phyloP scores from a whole-genome alignment of 2,329 filamentous ascomycete genomes.

The Colletotrichum horii region DNA sequence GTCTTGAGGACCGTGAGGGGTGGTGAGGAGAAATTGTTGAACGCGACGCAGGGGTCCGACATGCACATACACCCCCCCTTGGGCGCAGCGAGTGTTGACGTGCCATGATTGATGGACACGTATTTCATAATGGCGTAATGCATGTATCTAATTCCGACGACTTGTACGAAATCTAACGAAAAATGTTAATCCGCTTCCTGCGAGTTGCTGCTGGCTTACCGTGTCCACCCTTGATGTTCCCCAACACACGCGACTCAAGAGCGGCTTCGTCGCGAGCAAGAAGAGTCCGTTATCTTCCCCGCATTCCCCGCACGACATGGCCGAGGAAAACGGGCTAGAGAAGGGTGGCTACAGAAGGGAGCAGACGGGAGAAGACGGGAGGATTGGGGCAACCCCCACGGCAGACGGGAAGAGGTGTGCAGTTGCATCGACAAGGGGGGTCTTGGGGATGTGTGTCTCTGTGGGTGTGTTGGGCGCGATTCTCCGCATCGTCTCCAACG shows the following conservation, averaged over 20 bases:
- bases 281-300: constrained; percentile 4
- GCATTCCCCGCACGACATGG: neutral
- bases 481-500: constrained; percentile 2
- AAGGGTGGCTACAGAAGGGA: neutral
- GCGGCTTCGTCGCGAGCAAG: neutral
- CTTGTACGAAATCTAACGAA: constrained; percentile 9
- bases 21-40: neutral
- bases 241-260: neutral
- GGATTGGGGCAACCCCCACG: neutral
- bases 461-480: neutral
- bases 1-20: neutral
- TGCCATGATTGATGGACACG: neutral
- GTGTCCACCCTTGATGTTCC: neutral
- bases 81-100: neutral
- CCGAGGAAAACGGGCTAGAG: neutral
- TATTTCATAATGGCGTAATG: constrained; percentile 9
- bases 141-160: constrained; percentile 16
- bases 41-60: neutral
- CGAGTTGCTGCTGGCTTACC: neutral
- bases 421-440: neutral
- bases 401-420: neutral
- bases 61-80: neutral
- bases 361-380: neutral
- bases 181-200: neutral
- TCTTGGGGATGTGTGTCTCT: neutral